A percentile compares a stretch with the other conserved stretches of the same genome.
These are phyloP conservation scores for Pochonia chlamydosporia DNA, from an alignment of 2,329 filamentous ascomycete genomes.

Conservation along the genomic window DNA sequence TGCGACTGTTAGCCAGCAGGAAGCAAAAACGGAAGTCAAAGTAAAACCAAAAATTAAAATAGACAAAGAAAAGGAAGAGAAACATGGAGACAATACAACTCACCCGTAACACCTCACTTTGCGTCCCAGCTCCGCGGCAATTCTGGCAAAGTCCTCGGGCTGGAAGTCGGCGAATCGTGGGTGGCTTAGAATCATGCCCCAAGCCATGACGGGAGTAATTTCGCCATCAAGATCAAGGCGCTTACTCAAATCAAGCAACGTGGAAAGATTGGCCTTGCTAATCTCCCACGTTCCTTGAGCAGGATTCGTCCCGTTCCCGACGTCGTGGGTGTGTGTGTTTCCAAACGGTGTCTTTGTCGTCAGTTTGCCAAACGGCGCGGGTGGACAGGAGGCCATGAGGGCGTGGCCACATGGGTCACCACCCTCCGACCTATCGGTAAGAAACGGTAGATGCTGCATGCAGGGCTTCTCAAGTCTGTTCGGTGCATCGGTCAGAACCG, in stretches of 20 bases:
- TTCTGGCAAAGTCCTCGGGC: slow-evolving; percentile 60
- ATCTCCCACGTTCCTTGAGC: slow-evolving; percentile 75
- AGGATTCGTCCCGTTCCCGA: slow-evolving; percentile 24
- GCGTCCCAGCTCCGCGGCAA: slow-evolving; percentile 67
- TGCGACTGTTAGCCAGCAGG: slow-evolving; percentile 2
- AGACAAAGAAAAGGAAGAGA: not conserved
- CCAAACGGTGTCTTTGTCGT: slow-evolving; percentile 49
- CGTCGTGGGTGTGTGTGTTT: slow-evolving; percentile 30
- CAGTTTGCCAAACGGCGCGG: slow-evolving; percentile 51
- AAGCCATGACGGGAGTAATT: slow-evolving; percentile 93
- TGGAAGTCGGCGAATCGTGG: slow-evolving; percentile 62
- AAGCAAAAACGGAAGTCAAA: not conserved
- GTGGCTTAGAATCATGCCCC: slow-evolving; percentile 73
- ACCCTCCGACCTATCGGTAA: slow-evolving; percentile 57
- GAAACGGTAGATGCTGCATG: slow-evolving; percentile 82
- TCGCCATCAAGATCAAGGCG: slow-evolving; percentile 80
- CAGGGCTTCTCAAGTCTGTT: slow-evolving; percentile 85
- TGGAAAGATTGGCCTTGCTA: slow-evolving; percentile 69
- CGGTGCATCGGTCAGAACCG: slow-evolving; percentile 27
- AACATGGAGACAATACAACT: slow-evolving; percentile 25
- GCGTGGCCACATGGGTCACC: slow-evolving; percentile 78
- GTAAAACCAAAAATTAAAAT: not conserved
- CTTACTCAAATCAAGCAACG: slow-evolving; percentile 77
- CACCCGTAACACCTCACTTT: slow-evolving; percentile 94
- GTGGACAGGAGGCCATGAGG: slow-evolving; percentile 87